Base-by-base conservation (phyloP, 1,284 basidiomycete genomes). In the Ustilago lituana region DNA sequence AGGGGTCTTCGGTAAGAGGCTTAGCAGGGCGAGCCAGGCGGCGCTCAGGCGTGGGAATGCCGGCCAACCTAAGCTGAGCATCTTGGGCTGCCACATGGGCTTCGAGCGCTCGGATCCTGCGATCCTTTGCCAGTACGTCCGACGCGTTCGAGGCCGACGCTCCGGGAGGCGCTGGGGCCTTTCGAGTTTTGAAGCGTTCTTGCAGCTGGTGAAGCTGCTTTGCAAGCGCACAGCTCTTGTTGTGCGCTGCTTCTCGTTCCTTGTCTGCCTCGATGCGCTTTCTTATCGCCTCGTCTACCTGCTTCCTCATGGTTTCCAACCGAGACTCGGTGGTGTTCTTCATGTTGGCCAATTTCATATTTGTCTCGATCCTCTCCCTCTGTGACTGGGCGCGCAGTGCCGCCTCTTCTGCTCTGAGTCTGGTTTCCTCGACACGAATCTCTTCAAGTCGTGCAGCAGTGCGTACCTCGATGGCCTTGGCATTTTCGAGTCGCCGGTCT, bases 171-270 rank as follows among this genome's bases (percentile, higher is more conserved):
- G 49, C 22, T 10, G 19, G 15, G n/a, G 32, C 37, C 20, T 47
- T 51, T 1, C 32, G 24, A 24, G 22, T 9, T 4, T 50, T 35
- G 19, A 40, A 20, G 2, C 35, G 52, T 14, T 46, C 57, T 37
- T 51, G 41, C n/a, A 47, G 15, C 35, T 58, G 31, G 5, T 39
- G 36, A 19, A 66, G 44, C 40, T 66, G 64, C 5, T 40, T 32
- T 4, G 57, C 57, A 12, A 67, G 53, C 19, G 31, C 17, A 38
- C 55, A 59, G 33, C 38, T 59, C 33, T 65, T 65, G 9, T 43
- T 31, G 37, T 65, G 55, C 5, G 45, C 35, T 1, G 35, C 23
- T 6, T 22, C 33, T 14, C 64, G 45, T 29, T 45, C 53, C 5
- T 27, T 37, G 6, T 56, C 50, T 3, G 50, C 58, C 5, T 44